phyloP scores from a whole-genome alignment of 805 yeast genomes.

The Nakazawaea populi region DNA sequence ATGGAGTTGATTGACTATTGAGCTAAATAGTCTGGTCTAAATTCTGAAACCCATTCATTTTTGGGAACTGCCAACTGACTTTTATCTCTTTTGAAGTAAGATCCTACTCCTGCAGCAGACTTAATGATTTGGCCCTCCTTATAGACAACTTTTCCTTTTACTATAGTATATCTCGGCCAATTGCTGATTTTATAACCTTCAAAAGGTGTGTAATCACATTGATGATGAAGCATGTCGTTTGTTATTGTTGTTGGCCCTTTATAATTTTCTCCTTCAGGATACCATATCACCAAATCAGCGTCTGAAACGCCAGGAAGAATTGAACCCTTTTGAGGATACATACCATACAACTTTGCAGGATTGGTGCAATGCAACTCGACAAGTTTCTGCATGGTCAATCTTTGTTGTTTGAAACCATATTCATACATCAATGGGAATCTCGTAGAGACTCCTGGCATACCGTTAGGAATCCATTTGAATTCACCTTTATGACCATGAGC shows the following conservation, averaged over 20 bases:
- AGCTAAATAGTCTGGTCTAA: slow-evolving; percentile 8
- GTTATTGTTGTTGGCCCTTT: slow-evolving; percentile 8
- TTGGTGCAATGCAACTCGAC: slow-evolving; percentile 11
- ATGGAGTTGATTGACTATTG: neutral
- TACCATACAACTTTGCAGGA: slow-evolving; percentile 11
- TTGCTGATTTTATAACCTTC: slow-evolving; percentile 15
- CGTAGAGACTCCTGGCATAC: slow-evolving; percentile 17
- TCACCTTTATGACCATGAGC: slow-evolving; percentile 14
- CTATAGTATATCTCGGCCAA: slow-evolving; percentile 17
- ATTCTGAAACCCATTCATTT: slow-evolving; percentile 11
- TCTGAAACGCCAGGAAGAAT: slow-evolving; percentile 13
- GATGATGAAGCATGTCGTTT: slow-evolving; percentile 12
- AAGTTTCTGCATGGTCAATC: slow-evolving; percentile 10
- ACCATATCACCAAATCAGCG: slow-evolving; percentile 17
- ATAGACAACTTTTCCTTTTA: slow-evolving; percentile 13
- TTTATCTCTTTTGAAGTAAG: slow-evolving; percentile 8
- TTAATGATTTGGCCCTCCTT: slow-evolving; percentile 10
- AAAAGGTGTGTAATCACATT: slow-evolving; percentile 16
- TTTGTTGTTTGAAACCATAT: slow-evolving; percentile 12
- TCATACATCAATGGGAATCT: slow-evolving; percentile 15
- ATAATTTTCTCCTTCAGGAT: slow-evolving; percentile 13
- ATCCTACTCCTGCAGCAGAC: slow-evolving; percentile 4
- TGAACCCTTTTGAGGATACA: slow-evolving; percentile 12
- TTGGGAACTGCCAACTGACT: slow-evolving; percentile 8
- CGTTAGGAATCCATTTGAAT: slow-evolving; percentile 17